Evolutionary conservation across 148 eudicot genomes (phyloP).

Genomic region (Chenopodium suecicum): DNA sequence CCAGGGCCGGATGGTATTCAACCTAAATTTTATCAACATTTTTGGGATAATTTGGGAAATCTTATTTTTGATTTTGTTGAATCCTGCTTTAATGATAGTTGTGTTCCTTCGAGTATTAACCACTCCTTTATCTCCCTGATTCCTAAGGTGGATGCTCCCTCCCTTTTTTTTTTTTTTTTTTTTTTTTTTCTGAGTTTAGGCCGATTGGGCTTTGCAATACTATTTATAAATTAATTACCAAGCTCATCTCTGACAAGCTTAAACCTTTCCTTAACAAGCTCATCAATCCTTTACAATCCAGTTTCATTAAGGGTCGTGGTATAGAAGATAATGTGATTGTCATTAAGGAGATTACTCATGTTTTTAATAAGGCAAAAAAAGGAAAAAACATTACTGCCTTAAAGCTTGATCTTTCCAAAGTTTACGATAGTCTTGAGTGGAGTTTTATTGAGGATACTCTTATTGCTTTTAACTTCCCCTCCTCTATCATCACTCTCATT

Average conservation of each 20-base stretch:
- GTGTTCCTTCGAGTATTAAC: too few species aligned
- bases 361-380: not conserved
- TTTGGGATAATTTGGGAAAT: too few species aligned
- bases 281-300: not conserved
- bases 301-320: not conserved
- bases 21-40: too few species aligned
- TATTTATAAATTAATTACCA: not conserved
- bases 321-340: not conserved
- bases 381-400: not conserved
- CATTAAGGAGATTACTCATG: not conserved
- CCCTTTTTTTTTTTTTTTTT: rapidly evolving
- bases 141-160: not conserved
- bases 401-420: not conserved
- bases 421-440: not conserved
- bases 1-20: too few species aligned
- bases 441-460: not conserved
- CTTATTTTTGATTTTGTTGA: not conserved
- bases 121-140: not conserved
- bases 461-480: not conserved
- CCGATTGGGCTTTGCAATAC: not conserved
- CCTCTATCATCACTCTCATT: too few species aligned
- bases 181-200: not conserved
- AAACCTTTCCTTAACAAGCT: not conserved
- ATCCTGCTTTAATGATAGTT: not conserved
- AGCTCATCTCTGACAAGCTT: not conserved